Conservation (phyloP, 2,329 filamentous ascomycete species). For the Cladosporium sp. region DNA sequence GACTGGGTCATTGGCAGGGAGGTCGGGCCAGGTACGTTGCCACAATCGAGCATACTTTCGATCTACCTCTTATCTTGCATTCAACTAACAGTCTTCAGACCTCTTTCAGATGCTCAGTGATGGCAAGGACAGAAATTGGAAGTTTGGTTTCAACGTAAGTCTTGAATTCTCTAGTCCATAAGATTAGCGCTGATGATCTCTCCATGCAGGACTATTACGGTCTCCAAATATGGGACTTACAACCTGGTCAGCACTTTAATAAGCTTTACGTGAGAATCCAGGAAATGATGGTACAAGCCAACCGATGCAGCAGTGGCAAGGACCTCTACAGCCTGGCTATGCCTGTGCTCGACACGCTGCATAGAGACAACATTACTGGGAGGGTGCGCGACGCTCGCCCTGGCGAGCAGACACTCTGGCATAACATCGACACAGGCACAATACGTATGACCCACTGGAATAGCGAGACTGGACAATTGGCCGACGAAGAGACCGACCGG, state of each 20-base stretch:
- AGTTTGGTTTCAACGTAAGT: conserved; percentile 34
- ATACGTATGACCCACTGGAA: conserved; percentile 16
- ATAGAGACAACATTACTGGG: conserved; percentile 31
- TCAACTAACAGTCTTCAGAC: background rate
- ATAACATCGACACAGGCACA: conserved; percentile 24
- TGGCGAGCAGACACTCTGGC: conserved; percentile 35
- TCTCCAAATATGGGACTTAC: conserved; percentile 40
- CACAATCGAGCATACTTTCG: background rate
- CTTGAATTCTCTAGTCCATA: background rate
- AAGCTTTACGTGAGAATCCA: conserved; percentile 15
- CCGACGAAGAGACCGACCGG: conserved; percentile 2
- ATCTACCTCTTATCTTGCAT: background rate
- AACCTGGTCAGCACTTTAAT: conserved; percentile 31
- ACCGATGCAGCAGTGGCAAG: conserved; percentile 27
- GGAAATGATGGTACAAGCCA: conserved; percentile 36
- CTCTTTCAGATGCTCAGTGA: conserved; percentile 41
- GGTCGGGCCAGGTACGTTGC: conserved; percentile 26
- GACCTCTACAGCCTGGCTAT: conserved; percentile 33
- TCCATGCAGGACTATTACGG: conserved; percentile 36
- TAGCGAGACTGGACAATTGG: background rate
- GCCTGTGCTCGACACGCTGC: conserved; percentile 36
- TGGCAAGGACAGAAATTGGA: conserved; percentile 29
- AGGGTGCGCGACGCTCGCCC: conserved; percentile 36
- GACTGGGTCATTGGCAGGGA: conserved; percentile 34
- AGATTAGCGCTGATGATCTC: background rate